Evolutionary conservation across 1,284 basidiomycete genomes (phyloP).

Genomic region (Tilletia indica): DNA sequence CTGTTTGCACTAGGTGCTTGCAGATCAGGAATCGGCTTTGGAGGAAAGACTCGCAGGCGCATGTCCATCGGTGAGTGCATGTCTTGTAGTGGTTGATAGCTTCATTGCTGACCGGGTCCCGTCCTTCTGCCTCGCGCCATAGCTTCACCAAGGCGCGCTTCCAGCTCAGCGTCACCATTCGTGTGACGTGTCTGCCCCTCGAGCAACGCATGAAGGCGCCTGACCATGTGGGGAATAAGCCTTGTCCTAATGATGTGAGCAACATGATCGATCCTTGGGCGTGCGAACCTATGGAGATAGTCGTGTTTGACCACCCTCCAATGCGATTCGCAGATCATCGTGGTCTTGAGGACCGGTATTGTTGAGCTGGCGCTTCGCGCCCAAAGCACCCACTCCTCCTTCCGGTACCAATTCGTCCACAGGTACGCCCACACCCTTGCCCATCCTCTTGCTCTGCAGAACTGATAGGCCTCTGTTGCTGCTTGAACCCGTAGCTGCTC

Average conservation of each 20-base stretch:
- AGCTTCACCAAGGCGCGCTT: background rate
- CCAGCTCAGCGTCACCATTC: background rate
- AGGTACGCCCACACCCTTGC: constrained; percentile 7
- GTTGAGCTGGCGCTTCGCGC: background rate
- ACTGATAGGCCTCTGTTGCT: background rate
- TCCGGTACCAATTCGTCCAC: background rate
- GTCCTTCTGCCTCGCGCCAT: background rate
- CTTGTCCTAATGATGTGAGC: background rate
- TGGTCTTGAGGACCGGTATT: constrained; percentile 7
- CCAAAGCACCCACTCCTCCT: background rate
- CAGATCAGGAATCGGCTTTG: background rate
- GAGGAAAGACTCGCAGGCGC: background rate
- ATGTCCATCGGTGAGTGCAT: background rate
- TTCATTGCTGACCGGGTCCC: background rate
- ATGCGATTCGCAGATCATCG: background rate
- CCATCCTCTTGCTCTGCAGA: background rate
- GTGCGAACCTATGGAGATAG: background rate
- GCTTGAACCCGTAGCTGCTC: background rate
- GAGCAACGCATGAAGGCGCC: background rate
- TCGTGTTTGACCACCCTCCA: background rate
- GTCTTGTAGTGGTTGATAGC: background rate
- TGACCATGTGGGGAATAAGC: background rate
- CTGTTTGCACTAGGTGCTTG: background rate
- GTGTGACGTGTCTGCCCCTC: background rate
- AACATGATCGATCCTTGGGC: background rate